Conservation (phyloP, 805 yeast species). For the Wickerhamiella azymoides region DNA sequence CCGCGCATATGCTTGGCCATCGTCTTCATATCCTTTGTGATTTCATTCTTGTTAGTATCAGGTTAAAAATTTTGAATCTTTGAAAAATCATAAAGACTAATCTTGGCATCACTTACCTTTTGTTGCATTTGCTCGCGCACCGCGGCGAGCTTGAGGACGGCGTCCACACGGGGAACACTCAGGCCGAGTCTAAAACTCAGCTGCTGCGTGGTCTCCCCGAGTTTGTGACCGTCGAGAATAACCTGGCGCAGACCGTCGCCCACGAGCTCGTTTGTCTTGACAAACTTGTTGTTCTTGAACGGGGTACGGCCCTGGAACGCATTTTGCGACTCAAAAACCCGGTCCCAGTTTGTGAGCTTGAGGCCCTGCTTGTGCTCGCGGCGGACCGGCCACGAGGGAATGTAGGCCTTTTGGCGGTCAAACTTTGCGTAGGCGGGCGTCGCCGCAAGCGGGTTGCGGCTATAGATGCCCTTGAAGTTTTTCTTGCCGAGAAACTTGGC, state of each 20-base stretch:
- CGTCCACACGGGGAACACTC: constrained; percentile 77
- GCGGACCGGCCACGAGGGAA: constrained; percentile 21
- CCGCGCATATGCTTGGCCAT: constrained; percentile 53
- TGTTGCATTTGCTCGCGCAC: constrained; percentile 49
- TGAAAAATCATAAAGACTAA: constrained; percentile 66
- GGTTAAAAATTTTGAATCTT: constrained; percentile 5
- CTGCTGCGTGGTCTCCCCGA: constrained; percentile 49
- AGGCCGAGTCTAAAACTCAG: constrained; percentile 68
- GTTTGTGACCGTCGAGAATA: constrained; percentile 43
- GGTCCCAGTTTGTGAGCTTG: constrained; percentile 19
- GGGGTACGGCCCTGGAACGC: constrained; percentile 36
- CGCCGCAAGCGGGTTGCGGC: constrained; percentile 50
- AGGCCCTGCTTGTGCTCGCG: constrained; percentile 19
- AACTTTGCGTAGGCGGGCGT: constrained; percentile 46
- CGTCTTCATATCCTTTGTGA: constrained; percentile 41
- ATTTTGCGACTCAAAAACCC: constrained; percentile 18
- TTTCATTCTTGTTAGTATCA: constrained; percentile 28
- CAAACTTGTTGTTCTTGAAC: constrained; percentile 61
- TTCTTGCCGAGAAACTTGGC: constrained; percentile 69
- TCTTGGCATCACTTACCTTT: constrained; percentile 46
- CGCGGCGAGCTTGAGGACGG: constrained; percentile 53
- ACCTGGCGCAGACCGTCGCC: constrained; percentile 43
- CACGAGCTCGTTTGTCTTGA: constrained; percentile 52
- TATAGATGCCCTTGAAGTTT: constrained; percentile 72
- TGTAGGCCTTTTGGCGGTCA: constrained; percentile 34